These are phyloP conservation scores for Solanum etuberosum DNA, from an alignment of 257 asterid genomes.

Conservation along the genomic window DNA sequence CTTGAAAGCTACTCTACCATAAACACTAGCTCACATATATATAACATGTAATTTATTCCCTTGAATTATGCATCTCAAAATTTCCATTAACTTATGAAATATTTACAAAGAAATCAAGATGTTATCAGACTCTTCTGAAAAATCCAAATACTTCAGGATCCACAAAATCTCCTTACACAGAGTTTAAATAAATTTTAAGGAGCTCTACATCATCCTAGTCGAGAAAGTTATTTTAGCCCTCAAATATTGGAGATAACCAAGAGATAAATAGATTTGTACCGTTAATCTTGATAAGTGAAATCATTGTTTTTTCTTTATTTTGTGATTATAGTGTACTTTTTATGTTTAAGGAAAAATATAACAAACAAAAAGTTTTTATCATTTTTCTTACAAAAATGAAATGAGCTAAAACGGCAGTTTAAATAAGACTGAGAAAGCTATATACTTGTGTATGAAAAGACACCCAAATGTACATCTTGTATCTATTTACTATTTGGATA, in stretches of 20 bases:
- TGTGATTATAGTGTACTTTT: no score
- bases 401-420: neutral
- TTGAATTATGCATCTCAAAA: neutral
- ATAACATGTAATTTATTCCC: neutral
- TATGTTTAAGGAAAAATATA: neutral
- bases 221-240: neutral
- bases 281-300: neutral
- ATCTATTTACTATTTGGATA: neutral
- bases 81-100: neutral
- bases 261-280: neutral
- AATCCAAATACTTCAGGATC: neutral
- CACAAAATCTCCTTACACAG: neutral
- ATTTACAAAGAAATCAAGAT: neutral
- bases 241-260: neutral
- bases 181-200: neutral
- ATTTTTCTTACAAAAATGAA: neutral
- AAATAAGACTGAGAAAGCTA: neutral
- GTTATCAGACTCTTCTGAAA: neutral
- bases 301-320: no score
- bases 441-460: neutral
- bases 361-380: neutral
- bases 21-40: neutral
- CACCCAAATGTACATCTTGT: neutral
- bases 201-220: no score
- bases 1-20: neutral